These are phyloP conservation scores for Houttuynia cordata DNA, from an alignment of 164 flowering plant genomes.

Conservation along the genomic window DNA sequence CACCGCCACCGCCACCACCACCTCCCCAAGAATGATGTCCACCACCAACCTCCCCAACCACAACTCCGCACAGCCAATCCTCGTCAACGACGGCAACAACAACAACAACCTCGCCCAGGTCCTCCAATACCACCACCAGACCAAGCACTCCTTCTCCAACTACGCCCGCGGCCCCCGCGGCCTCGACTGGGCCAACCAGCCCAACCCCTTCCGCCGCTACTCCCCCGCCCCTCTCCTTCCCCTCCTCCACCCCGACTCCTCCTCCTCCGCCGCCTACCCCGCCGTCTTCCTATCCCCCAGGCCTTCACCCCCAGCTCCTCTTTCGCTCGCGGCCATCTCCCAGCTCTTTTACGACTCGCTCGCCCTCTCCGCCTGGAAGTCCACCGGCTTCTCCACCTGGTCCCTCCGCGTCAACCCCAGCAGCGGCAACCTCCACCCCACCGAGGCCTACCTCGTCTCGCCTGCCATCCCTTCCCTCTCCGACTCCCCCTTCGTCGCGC, in stretches of 20 bases:
- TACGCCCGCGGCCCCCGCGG: slow-evolving; percentile 82
- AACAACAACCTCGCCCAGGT: slow-evolving; percentile 24
- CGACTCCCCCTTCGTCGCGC: slow-evolving; percentile 56
- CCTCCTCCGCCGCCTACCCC: slow-evolving; percentile 22
- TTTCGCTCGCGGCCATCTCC: slow-evolving; percentile 41
- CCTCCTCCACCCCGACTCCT: slow-evolving; percentile 35
- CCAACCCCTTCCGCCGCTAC: slow-evolving; percentile 90
- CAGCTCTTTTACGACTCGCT: slow-evolving; percentile 68
- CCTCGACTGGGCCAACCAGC: slow-evolving; percentile 97
- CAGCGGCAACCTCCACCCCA: slow-evolving; percentile 94
- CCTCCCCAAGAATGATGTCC: not conserved
- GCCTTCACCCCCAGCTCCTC: slow-evolving; percentile 36
- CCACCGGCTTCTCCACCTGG: slow-evolving; percentile 76
- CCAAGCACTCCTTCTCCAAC: slow-evolving; percentile 62
- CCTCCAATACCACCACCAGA: slow-evolving; percentile 70
- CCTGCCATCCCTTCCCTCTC: slow-evolving; percentile 44
- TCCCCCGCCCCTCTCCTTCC: slow-evolving; percentile 48
- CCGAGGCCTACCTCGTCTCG: slow-evolving; percentile 68
- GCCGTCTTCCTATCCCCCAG: slow-evolving; percentile 50
- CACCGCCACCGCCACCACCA: not conserved
- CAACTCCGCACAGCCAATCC: not conserved
- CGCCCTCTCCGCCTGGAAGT: slow-evolving; percentile 89
- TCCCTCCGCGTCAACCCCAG: slow-evolving; percentile 93
- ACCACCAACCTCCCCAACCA: not conserved
- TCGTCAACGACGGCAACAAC: slow-evolving; percentile 7